phyloP scores from a whole-genome alignment of 2,329 filamentous ascomycete species.

The Curvularia lunata region DNA sequence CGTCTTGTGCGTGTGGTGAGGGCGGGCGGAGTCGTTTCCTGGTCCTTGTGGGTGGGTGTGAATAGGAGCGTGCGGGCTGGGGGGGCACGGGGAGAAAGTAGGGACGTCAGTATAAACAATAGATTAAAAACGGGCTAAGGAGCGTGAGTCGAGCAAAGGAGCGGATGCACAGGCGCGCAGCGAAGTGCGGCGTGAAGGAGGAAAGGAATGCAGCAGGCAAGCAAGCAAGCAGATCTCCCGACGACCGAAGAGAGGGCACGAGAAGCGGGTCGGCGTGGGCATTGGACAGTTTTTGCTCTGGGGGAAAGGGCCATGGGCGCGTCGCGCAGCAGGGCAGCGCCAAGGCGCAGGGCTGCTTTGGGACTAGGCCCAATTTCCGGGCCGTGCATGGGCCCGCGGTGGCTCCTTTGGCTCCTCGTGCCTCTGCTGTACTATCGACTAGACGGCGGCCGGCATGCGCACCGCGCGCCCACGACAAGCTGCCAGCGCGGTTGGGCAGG shows the following conservation, averaged over 20 bases:
- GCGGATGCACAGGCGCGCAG: conserved; percentile 33
- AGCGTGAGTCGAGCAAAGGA: conserved; percentile 31
- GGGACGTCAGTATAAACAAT: conserved; percentile 25
- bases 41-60: not conserved
- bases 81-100: conserved; percentile 7
- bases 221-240: conserved; percentile 28
- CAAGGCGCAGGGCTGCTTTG: conserved; percentile 23
- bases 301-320: conserved; percentile 24
- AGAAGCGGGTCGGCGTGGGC: conserved; percentile 23
- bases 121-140: conserved; percentile 29
- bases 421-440: too few species aligned
- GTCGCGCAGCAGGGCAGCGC: conserved; percentile 21
- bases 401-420: too few species aligned
- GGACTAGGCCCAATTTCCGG: conserved; percentile 37
- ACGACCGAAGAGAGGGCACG: conserved; percentile 22
- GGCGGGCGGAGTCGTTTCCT: not conserved
- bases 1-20: not conserved
- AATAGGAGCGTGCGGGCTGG: not conserved
- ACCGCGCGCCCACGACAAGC: too few species aligned
- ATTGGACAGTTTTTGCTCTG: conserved; percentile 24
- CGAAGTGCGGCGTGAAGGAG: conserved; percentile 28
- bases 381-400: conserved; percentile 25
- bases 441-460: too few species aligned
- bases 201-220: conserved; percentile 22
- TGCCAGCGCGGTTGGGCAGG: not conserved